Evolutionary conservation across 1,139 yeast species (phyloP).

Genomic region (Blastobotrys illinoisensis): DNA sequence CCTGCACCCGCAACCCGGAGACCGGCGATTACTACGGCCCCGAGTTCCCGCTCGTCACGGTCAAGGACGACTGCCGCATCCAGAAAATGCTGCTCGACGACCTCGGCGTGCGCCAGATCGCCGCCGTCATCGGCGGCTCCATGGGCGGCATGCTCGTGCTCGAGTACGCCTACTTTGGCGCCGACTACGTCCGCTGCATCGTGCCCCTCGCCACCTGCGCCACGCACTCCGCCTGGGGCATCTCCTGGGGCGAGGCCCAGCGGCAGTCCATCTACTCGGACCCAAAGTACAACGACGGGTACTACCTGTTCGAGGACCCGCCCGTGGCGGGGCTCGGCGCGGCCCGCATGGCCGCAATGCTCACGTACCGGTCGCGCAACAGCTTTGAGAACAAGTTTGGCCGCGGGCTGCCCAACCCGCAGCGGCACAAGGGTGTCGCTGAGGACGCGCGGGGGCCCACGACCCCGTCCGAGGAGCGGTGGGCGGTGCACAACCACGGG

Average conservation of each 20-base stretch:
- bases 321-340: constrained; percentile 88
- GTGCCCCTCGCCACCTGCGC: constrained; percentile 93
- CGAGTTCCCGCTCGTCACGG: constrained; percentile 86
- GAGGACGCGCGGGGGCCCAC: constrained; percentile 31
- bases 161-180: constrained; percentile 77
- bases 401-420: constrained; percentile 57
- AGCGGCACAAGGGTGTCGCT: constrained; percentile 33
- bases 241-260: constrained; percentile 98
- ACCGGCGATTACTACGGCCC: constrained; percentile 85
- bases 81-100: constrained; percentile 69
- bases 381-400: constrained; percentile 90
- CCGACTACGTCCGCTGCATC: constrained; percentile 60
- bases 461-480: constrained; percentile 44
- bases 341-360: constrained; percentile 93
- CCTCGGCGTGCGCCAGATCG: constrained; percentile 67
- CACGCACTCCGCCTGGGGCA: constrained; percentile 96
- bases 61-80: constrained; percentile 81
- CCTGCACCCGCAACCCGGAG: constrained; percentile 67
- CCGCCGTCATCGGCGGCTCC: constrained; percentile 90
- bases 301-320: constrained; percentile 67
- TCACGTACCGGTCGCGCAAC: constrained; percentile 87
- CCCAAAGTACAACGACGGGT: constrained; percentile 87
- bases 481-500: constrained; percentile 68
- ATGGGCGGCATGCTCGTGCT: constrained; percentile 99
- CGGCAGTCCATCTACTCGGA: constrained; percentile 93